Conservation (phyloP, 805 yeast species). For the Candida nemodendra region DNA sequence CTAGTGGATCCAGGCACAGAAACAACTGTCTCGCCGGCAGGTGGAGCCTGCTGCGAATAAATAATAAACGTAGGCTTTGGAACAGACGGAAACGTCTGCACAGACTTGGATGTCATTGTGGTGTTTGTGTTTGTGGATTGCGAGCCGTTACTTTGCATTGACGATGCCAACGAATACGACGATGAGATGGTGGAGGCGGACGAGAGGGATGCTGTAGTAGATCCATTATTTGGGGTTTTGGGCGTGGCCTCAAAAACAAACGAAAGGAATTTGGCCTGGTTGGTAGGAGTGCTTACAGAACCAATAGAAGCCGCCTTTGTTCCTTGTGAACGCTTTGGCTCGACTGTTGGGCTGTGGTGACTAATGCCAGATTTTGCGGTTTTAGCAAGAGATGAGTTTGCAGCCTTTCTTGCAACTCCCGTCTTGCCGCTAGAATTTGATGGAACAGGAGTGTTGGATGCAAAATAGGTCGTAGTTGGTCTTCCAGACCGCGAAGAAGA, state of each 20-base stretch:
- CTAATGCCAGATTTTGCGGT: neutral
- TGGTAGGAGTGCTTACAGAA: slow-evolving; percentile 3
- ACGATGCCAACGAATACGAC: slow-evolving; percentile 12
- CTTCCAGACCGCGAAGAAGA: neutral
- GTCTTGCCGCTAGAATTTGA: neutral
- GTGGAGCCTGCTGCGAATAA: slow-evolving; percentile 10
- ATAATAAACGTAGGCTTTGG: slow-evolving; percentile 15
- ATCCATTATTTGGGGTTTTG: slow-evolving; percentile 5
- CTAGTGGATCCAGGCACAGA: neutral
- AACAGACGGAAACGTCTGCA: neutral
- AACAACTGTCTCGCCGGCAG: neutral
- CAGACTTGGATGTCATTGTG: slow-evolving; percentile 3
- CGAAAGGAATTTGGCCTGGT: slow-evolving; percentile 15
- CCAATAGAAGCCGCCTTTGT: slow-evolving; percentile 2
- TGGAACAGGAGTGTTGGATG: neutral
- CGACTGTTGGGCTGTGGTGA: neutral
- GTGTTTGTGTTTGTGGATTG: slow-evolving; percentile 12
- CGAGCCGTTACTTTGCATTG: slow-evolving; percentile 11
- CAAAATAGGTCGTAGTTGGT: neutral
- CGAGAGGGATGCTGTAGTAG: slow-evolving; percentile 21
- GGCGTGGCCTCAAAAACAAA: slow-evolving; percentile 25
- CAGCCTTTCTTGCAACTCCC: neutral
- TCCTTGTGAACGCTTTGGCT: neutral
- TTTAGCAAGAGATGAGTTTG: neutral
- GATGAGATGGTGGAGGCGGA: slow-evolving; percentile 20